These are phyloP conservation scores for Apiospora sp. DNA, from an alignment of 2,329 filamentous ascomycete species.

Conservation along the genomic window DNA sequence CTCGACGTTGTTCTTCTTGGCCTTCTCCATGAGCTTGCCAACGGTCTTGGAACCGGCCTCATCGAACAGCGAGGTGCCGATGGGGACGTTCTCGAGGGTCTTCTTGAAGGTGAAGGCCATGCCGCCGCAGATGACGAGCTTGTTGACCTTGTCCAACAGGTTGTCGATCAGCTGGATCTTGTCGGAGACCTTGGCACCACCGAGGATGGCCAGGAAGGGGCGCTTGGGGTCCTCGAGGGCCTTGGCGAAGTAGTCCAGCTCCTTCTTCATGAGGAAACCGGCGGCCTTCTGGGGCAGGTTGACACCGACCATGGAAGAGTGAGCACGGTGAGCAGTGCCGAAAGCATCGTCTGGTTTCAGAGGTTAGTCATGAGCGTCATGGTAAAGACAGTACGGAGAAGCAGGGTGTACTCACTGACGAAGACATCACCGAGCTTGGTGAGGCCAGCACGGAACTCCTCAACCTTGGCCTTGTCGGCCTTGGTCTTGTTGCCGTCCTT, in stretches of 20 bases:
- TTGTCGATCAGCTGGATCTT: conserved; percentile 99
- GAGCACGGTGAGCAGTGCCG: conserved; percentile 95
- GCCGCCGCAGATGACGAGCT: conserved; percentile 92
- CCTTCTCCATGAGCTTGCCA: conserved; percentile 87
- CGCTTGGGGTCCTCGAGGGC: conserved; percentile 92
- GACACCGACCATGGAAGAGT: conserved; percentile 99
- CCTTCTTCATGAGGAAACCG: conserved; percentile 99
- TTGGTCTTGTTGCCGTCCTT: conserved; percentile 96
- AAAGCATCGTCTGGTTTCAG: conserved; percentile 84
- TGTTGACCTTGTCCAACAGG: conserved; percentile 97
- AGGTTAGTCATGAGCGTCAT: neutral
- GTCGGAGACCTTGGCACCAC: conserved; percentile 97
- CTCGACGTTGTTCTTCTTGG: conserved; percentile 95
- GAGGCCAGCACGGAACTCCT: conserved; percentile 92
- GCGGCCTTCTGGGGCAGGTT: conserved; percentile 96
- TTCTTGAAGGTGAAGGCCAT: conserved; percentile 99
- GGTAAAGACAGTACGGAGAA: conserved; percentile 34
- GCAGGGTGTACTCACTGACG: conserved; percentile 74
- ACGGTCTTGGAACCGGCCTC: conserved; percentile 94
- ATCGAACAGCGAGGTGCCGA: conserved; percentile 92
- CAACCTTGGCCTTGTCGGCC: conserved; percentile 92
- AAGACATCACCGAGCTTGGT: conserved; percentile 95
- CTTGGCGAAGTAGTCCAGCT: conserved; percentile 99
- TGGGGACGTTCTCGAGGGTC: conserved; percentile 88
- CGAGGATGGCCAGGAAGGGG: conserved; percentile 97